Conservation (phyloP, 306 rosid genomes). For the Malus domestica region ASM211411v1 NC_041801.1:23205001-23205500, state of each 20-base stretch:
- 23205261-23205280: neutral
- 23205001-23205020: neutral
- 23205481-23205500: neutral
- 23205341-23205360: neutral
- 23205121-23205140: no score
- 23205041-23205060: no score
- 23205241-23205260: neutral
- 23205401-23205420: neutral
- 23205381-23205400: neutral
- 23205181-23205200: no score
- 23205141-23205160: no score
- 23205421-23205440: neutral
- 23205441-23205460: neutral
- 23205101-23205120: no score
- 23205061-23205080: no score
- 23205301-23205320: neutral
- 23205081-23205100: no score
- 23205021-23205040: no score
- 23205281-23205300: neutral
- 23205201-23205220: neutral
- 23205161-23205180: no score
- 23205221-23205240: neutral
- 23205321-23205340: neutral
- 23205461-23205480: neutral
- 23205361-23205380: neutral